Evolutionary conservation across 2,329 filamentous ascomycete genomes (phyloP).

Genomic region (Penicillium oxalicum): DNA sequence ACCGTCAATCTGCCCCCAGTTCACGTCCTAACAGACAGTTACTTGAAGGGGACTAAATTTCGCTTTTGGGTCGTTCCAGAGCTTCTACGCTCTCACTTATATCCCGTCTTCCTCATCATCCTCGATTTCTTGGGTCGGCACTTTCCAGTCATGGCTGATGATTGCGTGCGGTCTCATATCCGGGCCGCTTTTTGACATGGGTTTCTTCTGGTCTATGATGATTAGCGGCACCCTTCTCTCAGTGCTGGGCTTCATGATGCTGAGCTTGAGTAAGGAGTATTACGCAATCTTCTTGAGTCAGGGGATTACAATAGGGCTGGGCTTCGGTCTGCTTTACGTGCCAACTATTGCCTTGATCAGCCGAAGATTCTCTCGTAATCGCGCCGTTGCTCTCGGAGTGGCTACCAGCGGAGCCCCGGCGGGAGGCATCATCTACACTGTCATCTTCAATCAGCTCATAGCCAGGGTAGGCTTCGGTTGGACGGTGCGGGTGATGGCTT

Average conservation of each 20-base stretch:
- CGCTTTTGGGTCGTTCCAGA: constrained; percentile 44
- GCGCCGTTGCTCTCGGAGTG: constrained; percentile 49
- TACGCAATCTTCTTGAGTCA: constrained; percentile 35
- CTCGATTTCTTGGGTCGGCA: constrained; percentile 41
- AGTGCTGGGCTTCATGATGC: constrained; percentile 38
- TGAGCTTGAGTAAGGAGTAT: constrained; percentile 30
- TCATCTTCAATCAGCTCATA: constrained; percentile 46
- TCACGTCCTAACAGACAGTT: neutral
- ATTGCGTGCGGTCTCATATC: constrained; percentile 38
- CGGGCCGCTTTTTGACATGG: constrained; percentile 39
- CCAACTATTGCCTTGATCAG: constrained; percentile 44
- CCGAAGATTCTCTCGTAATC: constrained; percentile 49
- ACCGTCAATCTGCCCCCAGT: too few relatives aligned
- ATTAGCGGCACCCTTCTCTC: constrained; percentile 29
- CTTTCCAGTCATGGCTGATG: constrained; percentile 36
- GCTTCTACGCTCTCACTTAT: constrained; percentile 31
- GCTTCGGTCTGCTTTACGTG: constrained; percentile 37
- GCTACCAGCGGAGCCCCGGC: constrained; percentile 50
- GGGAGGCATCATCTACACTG: constrained; percentile 54
- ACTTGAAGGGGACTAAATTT: constrained; percentile 9
- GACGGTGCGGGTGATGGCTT: constrained; percentile 50
- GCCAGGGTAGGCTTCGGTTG: constrained; percentile 52
- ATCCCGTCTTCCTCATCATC: constrained; percentile 24
- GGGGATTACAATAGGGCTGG: constrained; percentile 43
- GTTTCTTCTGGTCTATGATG: constrained; percentile 34